These are phyloP conservation scores for Cryptococcus sp. DNA, from an alignment of 1,284 basidiomycete species.

Conservation along the genomic window DNA sequence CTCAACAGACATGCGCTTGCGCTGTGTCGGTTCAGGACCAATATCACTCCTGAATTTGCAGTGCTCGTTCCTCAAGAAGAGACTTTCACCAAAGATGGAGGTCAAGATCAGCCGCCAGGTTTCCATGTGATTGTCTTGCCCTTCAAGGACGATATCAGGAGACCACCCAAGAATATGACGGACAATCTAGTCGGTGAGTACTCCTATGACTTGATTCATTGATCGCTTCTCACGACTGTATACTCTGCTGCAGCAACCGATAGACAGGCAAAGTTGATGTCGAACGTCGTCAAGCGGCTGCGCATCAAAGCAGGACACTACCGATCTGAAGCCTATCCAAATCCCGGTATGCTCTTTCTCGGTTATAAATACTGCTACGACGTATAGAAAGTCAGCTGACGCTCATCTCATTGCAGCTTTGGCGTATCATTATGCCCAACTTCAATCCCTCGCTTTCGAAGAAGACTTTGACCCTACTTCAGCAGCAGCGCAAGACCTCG, in stretches of 20 bases:
- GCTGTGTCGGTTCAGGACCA: conserved; percentile 69
- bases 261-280: conserved; percentile 67
- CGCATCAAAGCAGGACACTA: conserved; percentile 76
- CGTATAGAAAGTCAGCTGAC: too few species aligned
- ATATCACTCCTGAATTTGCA: conserved; percentile 76
- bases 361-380: too few species aligned
- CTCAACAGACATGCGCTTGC: conserved; percentile 82
- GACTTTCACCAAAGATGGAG: conserved; percentile 68
- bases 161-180: conserved; percentile 59
- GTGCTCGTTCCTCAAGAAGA: conserved; percentile 88
- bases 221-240: conserved; percentile 58
- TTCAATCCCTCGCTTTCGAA: conserved; percentile 88
- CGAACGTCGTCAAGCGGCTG: conserved; percentile 74
- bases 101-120: conserved; percentile 77
- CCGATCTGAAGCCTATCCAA: conserved; percentile 85
- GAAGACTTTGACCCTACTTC: conserved; percentile 74
- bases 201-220: conserved; percentile 57
- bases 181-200: conserved; percentile 61
- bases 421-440: conserved; percentile 82
- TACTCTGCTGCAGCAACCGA: conserved; percentile 61
- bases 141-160: conserved; percentile 90
- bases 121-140: conserved; percentile 90
- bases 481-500: conserved; percentile 60
- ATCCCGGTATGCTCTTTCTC: conserved; percentile 67
- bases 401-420: conserved; percentile 53